Percentiles rank a stretch among this genome's conserved stretches.
These are phyloP conservation scores for Graphilbum sp. DNA, from an alignment of 2,329 filamentous ascomycete species.

Conservation along the genomic window DNA sequence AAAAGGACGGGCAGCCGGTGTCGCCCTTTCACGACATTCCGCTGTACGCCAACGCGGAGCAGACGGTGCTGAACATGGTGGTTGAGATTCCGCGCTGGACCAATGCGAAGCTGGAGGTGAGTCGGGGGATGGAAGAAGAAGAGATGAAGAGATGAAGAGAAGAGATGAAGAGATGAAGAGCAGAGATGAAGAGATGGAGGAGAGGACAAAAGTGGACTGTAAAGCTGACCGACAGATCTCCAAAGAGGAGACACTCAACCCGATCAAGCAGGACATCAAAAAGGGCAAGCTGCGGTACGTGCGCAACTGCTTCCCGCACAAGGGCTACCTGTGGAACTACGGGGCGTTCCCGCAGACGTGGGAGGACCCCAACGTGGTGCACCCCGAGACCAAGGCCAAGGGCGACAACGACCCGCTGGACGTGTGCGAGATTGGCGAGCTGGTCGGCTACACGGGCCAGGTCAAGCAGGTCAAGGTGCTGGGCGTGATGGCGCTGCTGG, in stretches of 20 bases:
- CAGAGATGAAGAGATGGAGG: too few species aligned
- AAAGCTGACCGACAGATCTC: conserved; percentile 51
- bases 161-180: too few species aligned
- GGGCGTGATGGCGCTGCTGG: conserved; percentile 96
- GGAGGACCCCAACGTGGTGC: conserved; percentile 92
- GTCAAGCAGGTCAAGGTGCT: conserved; percentile 99
- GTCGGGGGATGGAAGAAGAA: conserved; percentile 15
- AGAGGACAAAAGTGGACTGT: too few species aligned
- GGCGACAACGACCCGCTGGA: conserved; percentile 98
- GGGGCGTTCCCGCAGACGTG: conserved; percentile 98
- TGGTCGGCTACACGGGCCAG: conserved; percentile 89
- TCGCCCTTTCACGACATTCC: conserved; percentile 98
- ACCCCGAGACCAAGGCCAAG: conserved; percentile 99
- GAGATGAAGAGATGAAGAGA: too few species aligned
- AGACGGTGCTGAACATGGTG: conserved; percentile 96
- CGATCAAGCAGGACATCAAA: conserved; percentile 99
- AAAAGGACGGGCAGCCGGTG: conserved; percentile 88
- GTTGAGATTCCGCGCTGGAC: conserved; percentile 99
- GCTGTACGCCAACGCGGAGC: conserved; percentile 89
- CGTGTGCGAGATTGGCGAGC: conserved; percentile 98
- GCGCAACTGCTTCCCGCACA: conserved; percentile 99
- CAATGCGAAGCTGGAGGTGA: conserved; percentile 97
- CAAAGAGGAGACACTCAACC: conserved; percentile 96
- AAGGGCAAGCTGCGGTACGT: conserved; percentile 99
- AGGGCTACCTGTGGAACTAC: conserved; percentile 99